Base-by-base conservation (phyloP, 140 eudicot species). In the Ambrosia hybrid region DNA sequence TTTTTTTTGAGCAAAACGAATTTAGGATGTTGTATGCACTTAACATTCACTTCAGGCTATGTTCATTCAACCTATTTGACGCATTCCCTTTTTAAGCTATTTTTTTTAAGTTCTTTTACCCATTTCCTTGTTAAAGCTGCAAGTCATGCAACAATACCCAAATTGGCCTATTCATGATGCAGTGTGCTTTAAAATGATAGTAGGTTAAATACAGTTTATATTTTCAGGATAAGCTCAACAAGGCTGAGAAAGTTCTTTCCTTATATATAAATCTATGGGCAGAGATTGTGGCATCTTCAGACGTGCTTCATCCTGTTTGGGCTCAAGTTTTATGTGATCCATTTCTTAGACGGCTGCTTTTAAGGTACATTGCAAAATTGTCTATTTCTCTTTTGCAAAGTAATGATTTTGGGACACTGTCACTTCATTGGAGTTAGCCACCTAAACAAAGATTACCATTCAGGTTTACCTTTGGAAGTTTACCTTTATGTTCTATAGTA, bases 241-340 rank as follows among this genome's bases (percentile, higher is more conserved):
- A 83, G 72, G 99, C 87, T 15, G 95, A 91, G 53, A 72, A 83
- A 78, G 68, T 86, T 76, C 85, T 95, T 51, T 86, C 85, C 10
- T 81, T 83, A 5, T 86, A 86, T 65, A 59, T 95, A 67, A 76
- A 83, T 78, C 67, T 75, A 9, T 86, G 89, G 96, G 97, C 96
- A 21, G 87, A 83, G 55, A 67, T 61, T 46, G 77, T 95, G 80
- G 90, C 90, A 62, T 62, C 85, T 71, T 82, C 88, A 56, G 83
- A 81, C 39, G 67, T 64, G 21, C 92, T 95, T 60, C 83, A 91
- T 83, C 86, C 90, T 72, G 95, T 80, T 45, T 95, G 99, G 97
- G 83, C 90, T 21, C 99, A 88, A 75, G 83, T 83, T 52, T 75
- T 91, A 56, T 73, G 81, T 56, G 99, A 95, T 82, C 99, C 97